These are phyloP conservation scores for Tolypocladium ophioglossoides DNA, from an alignment of 2,329 filamentous ascomycete species.

Conservation along the genomic window DNA sequence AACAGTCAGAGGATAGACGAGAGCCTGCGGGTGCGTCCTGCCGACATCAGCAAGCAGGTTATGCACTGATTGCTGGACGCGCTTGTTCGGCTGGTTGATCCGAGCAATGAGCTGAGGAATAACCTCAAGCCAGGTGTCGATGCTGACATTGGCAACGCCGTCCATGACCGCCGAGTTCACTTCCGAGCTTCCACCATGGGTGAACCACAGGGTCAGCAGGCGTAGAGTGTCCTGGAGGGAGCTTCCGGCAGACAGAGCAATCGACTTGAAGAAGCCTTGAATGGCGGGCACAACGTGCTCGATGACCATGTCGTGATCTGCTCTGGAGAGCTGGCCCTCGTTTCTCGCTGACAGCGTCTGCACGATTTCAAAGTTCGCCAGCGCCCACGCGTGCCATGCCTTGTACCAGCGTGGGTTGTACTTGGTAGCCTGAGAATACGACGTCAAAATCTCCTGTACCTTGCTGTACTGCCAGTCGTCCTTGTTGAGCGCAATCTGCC, in stretches of 20 bases:
- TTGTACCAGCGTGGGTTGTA: conserved; percentile 98
- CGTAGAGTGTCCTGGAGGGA: conserved; percentile 92
- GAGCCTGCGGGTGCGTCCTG: conserved; percentile 84
- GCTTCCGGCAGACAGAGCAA: conserved; percentile 80
- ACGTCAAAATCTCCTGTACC: conserved; percentile 79
- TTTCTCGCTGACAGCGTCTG: conserved; percentile 63
- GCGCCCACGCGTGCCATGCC: conserved; percentile 97
- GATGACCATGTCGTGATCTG: conserved; percentile 57
- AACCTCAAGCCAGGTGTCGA: conserved; percentile 97
- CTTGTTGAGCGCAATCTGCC: conserved; percentile 77
- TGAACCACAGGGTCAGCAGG: conserved; percentile 91
- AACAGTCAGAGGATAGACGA: conserved; percentile 95
- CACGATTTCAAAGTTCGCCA: conserved; percentile 97
- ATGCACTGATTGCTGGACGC: conserved; percentile 84
- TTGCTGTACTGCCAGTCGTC: conserved; percentile 83
- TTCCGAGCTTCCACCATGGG: conserved; percentile 77
- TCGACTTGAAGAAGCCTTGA: conserved; percentile 94
- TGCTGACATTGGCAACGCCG: conserved; percentile 81
- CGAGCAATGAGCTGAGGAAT: conserved; percentile 95
- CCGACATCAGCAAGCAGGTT: conserved; percentile 88
- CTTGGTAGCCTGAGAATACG: conserved; percentile 83
- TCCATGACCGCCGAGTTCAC: conserved; percentile 84
- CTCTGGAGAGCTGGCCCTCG: conserved; percentile 36
- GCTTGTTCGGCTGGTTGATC: conserved; percentile 89
- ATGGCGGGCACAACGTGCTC: conserved; percentile 93